Conservation (phyloP, 1,284 basidiomycete species). For the Ganoderma multipileum region DNA sequence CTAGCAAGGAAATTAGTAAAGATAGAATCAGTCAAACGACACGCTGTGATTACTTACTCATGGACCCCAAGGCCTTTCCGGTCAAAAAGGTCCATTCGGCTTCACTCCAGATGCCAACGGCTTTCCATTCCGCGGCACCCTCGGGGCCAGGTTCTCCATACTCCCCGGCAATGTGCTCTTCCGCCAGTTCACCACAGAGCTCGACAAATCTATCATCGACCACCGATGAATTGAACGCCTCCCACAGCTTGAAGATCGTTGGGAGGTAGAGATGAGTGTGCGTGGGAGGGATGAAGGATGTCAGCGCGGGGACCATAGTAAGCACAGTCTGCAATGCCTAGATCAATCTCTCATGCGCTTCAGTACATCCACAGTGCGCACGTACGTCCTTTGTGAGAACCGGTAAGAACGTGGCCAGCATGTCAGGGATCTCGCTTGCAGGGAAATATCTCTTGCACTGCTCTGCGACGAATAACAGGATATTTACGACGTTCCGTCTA, state of each 20-base stretch:
- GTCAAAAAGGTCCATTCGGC: conserved; percentile 88
- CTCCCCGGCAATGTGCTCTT: conserved; percentile 77
- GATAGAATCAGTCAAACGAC: conserved; percentile 8
- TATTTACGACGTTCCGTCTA: conserved; percentile 72
- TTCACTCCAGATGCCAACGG: conserved; percentile 90
- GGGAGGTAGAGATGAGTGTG: conserved; percentile 76
- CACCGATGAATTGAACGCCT: conserved; percentile 82
- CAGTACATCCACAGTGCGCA: conserved; percentile 10
- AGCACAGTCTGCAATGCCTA: conserved; percentile 56
- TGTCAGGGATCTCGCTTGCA: conserved; percentile 68
- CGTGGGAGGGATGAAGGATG: conserved; percentile 79
- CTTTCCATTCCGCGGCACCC: conserved; percentile 69
- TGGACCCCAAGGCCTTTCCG: conserved; percentile 86
- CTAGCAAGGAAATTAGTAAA: conserved; percentile 44
- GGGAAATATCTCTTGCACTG: conserved; percentile 76
- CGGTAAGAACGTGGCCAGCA: conserved; percentile 78
- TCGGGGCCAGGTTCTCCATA: conserved; percentile 58
- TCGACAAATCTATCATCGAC: conserved; percentile 90
- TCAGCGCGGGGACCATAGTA: conserved; percentile 74
- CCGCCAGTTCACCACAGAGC: conserved; percentile 76
- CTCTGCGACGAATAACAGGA: conserved; percentile 76
- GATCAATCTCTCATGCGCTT: conserved; percentile 13
- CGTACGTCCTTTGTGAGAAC: conserved; percentile 68
- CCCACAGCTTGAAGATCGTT: conserved; percentile 83
- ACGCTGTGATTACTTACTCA: conserved; percentile 67